Conservation (phyloP, 2,329 filamentous ascomycete genomes). For the Diplodia seriata region DNA sequence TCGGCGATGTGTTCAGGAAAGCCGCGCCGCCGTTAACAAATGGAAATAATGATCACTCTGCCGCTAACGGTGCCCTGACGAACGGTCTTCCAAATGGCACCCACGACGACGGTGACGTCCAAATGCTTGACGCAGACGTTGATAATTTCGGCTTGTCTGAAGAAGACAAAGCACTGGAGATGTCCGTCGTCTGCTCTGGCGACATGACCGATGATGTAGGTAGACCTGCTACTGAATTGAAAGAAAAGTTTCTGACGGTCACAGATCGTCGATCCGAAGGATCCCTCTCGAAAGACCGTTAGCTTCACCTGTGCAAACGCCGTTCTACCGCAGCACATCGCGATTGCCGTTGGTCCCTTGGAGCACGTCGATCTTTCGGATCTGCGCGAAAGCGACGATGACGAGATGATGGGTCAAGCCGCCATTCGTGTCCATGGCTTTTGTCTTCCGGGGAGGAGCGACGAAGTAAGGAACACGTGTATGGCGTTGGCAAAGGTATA, state of each 20-base stretch:
- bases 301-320: slow-evolving; percentile 70
- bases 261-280: slow-evolving; percentile 71
- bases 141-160: slow-evolving; percentile 61
- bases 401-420: slow-evolving; percentile 86
- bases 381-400: slow-evolving; percentile 87
- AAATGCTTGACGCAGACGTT: slow-evolving; percentile 45
- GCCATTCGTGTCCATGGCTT: slow-evolving; percentile 90
- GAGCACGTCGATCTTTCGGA: slow-evolving; percentile 90
- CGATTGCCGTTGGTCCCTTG: slow-evolving; percentile 93
- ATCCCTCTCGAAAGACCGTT: slow-evolving; percentile 84
- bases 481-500: slow-evolving; percentile 70
- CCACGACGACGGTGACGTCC: slow-evolving; percentile 42
- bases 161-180: slow-evolving; percentile 86
- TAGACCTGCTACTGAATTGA: slow-evolving; percentile 24
- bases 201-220: slow-evolving; percentile 79
- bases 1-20: slow-evolving; percentile 73
- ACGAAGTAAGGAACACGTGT: slow-evolving; percentile 87
- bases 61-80: slow-evolving; percentile 31
- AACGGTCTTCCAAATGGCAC: slow-evolving; percentile 37
- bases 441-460: slow-evolving; percentile 81
- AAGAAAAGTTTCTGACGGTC: slow-evolving; percentile 35
- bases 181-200: slow-evolving; percentile 90
- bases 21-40: slow-evolving; percentile 33
- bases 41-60: slow-evolving; percentile 44
- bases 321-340: slow-evolving; percentile 80